phyloP scores from a whole-genome alignment of 208 protist species.

The Leptomonas pyrrhocoris region DNA sequence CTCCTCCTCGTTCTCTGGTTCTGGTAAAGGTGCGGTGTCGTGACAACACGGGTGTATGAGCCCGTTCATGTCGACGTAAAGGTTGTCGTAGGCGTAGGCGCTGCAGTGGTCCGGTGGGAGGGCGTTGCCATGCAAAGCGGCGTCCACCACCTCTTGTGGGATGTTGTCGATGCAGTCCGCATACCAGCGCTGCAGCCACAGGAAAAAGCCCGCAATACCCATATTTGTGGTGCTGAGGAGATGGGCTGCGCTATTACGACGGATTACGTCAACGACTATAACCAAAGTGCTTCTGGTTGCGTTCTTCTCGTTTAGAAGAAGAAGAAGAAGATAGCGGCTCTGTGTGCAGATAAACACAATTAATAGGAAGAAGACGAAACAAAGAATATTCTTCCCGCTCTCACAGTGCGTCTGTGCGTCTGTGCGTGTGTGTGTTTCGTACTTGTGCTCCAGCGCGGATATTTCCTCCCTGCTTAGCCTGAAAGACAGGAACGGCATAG shows the following conservation, averaged over 20 bases:
- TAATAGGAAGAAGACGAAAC: not conserved
- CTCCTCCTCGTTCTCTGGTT: slow-evolving; percentile 89
- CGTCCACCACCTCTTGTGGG: slow-evolving; percentile 71
- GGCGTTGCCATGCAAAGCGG: slow-evolving; percentile 42
- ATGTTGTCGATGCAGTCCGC: slow-evolving; percentile 80
- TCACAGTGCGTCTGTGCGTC: too few relatives aligned
- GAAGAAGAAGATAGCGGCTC: not conserved
- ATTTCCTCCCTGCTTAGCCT: slow-evolving; percentile 4
- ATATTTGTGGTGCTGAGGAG: slow-evolving; percentile 36
- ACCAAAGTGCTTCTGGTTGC: not conserved
- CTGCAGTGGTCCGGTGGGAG: slow-evolving; percentile 31
- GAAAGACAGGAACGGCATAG: not conserved
- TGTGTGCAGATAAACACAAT: not conserved
- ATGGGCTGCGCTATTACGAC: too few relatives aligned
- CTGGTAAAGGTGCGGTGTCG: slow-evolving; percentile 89
- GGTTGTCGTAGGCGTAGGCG: slow-evolving; percentile 92
- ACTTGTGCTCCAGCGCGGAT: too few relatives aligned
- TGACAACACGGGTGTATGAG: slow-evolving; percentile 99
- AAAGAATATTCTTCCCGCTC: not conserved
- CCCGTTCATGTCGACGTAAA: slow-evolving; percentile 99
- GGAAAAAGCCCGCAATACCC: slow-evolving; percentile 91
- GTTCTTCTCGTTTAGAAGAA: not conserved
- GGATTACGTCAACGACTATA: too few relatives aligned
- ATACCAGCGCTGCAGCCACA: slow-evolving; percentile 90
- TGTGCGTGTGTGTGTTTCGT: too few relatives aligned